Evolutionary conservation across 1,284 basidiomycete genomes (phyloP).

Genomic region (Ceratobasidium sp.): DNA sequence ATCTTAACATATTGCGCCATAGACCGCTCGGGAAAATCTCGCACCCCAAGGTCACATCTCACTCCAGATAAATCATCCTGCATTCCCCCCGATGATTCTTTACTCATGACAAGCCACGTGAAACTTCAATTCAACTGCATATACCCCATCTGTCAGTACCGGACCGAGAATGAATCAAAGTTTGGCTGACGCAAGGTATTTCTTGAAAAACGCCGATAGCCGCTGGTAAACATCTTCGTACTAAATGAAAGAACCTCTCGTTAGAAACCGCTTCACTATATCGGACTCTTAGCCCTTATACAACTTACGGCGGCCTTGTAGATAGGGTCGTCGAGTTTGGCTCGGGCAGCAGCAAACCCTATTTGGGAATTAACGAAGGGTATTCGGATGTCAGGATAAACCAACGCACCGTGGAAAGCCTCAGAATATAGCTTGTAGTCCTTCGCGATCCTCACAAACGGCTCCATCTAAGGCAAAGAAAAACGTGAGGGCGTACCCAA

Average conservation of each 20-base stretch:
- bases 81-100: background rate
- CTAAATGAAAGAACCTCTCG: background rate
- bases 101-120: background rate
- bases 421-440: slow-evolving; percentile 27
- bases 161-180: background rate
- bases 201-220: slow-evolving; percentile 14
- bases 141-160: background rate
- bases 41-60: slow-evolving; percentile 2
- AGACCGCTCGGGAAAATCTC: background rate
- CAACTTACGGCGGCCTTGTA: slow-evolving; percentile 26
- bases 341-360: slow-evolving; percentile 25
- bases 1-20: background rate
- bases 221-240: slow-evolving; percentile 29
- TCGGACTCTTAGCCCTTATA: background rate
- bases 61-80: background rate
- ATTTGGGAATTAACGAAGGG: background rate
- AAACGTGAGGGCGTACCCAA: too few relatives aligned
- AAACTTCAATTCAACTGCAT: background rate
- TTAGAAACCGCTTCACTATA: background rate
- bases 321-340: slow-evolving; percentile 13
- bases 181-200: slow-evolving; percentile 10
- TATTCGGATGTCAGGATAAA: background rate
- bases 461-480: slow-evolving; percentile 5
- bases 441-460: slow-evolving; percentile 20
- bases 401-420: slow-evolving; percentile 3